Conservation (phyloP, 2,329 filamentous ascomycete genomes). For the Aureobasidium sp. region DNA sequence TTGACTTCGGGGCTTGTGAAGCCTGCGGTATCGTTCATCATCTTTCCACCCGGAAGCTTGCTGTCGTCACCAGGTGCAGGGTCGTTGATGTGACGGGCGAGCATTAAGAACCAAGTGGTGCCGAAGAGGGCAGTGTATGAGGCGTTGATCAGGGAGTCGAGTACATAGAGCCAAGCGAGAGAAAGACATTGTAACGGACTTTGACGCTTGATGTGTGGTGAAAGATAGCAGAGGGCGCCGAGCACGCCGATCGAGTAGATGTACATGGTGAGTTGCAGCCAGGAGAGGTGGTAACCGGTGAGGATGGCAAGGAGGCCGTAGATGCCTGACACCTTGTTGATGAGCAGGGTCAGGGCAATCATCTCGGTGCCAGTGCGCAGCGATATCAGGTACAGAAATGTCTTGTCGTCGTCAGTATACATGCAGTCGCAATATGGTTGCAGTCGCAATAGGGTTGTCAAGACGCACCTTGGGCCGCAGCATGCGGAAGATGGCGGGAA, state of each 20-base stretch:
- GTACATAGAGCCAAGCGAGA: slow-evolving; percentile 76
- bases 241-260: slow-evolving; percentile 74
- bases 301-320: slow-evolving; percentile 85
- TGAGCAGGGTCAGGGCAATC: slow-evolving; percentile 71
- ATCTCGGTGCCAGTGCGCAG: slow-evolving; percentile 81
- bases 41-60: slow-evolving; percentile 45
- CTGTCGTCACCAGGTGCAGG: slow-evolving; percentile 20
- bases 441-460: neutral
- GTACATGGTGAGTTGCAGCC: slow-evolving; percentile 84
- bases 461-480: slow-evolving; percentile 16
- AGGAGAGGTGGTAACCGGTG: slow-evolving; percentile 76
- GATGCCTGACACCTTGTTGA: slow-evolving; percentile 88
- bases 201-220: slow-evolving; percentile 73
- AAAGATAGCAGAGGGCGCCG: slow-evolving; percentile 59
- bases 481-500: slow-evolving; percentile 20
- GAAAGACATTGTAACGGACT: slow-evolving; percentile 71
- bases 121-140: slow-evolving; percentile 78
- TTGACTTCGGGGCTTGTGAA: slow-evolving; percentile 57
- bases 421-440: neutral
- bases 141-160: slow-evolving; percentile 77
- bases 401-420: neutral
- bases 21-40: slow-evolving; percentile 56
- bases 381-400: slow-evolving; percentile 75
- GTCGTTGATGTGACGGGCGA: slow-evolving; percentile 50
- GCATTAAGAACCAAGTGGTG: slow-evolving; percentile 76